Conservation (phyloP, 371 early-diverging fungal genomes). For the Rhizopus microsporus region DNA sequence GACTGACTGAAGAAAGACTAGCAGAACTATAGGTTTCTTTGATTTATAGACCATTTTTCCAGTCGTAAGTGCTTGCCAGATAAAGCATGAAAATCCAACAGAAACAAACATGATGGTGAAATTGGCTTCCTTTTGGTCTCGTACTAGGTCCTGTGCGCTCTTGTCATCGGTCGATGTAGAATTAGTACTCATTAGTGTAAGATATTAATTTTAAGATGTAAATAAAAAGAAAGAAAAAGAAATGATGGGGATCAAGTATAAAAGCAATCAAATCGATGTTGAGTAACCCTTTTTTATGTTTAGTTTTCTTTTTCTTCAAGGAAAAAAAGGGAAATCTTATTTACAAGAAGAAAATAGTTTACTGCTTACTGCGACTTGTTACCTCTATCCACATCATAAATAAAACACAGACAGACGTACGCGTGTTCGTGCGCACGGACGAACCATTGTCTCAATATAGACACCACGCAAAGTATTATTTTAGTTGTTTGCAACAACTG, state of each 20-base stretch:
- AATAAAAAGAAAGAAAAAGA: not conserved
- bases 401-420: no score
- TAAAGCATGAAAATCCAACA: slow-evolving; percentile 42
- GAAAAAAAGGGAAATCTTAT: no score
- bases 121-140: slow-evolving; percentile 5
- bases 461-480: no score
- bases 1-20: slow-evolving; percentile 38
- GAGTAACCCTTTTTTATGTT: no score
- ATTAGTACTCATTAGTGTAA: not conserved
- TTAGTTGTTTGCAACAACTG: not conserved
- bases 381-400: no score
- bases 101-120: slow-evolving; percentile 51
- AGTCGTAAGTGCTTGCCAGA: slow-evolving; percentile 40
- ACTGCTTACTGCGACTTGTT: no score
- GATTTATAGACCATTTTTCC: slow-evolving; percentile 36
- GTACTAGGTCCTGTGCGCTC: no score
- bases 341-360: no score
- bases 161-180: not conserved
- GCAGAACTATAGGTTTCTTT: slow-evolving; percentile 37
- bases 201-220: no score
- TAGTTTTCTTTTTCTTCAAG: no score
- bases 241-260: not conserved
- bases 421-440: no score
- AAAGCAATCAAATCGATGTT: not conserved
- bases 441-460: no score